phyloP scores from a whole-genome alignment of 2,329 filamentous ascomycete genomes.

The Xylaria sp. region DNA sequence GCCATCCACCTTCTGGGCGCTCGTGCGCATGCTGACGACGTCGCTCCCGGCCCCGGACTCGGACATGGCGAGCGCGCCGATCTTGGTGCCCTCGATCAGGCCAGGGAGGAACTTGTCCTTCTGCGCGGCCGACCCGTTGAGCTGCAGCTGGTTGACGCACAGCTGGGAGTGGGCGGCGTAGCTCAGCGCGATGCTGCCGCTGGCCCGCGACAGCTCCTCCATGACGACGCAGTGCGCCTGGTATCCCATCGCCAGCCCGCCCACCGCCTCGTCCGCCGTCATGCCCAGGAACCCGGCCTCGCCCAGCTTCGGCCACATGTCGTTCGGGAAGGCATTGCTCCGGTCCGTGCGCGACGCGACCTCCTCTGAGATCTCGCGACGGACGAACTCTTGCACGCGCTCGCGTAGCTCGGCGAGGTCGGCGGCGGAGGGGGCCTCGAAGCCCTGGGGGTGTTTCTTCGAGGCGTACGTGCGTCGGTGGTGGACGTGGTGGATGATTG shows the following conservation, averaged over 20 bases:
- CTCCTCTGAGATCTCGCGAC: slow-evolving; percentile 85
- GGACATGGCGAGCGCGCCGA: slow-evolving; percentile 94
- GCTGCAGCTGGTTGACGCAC: slow-evolving; percentile 93
- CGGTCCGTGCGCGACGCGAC: slow-evolving; percentile 85
- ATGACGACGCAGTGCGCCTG: slow-evolving; percentile 96
- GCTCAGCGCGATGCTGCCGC: slow-evolving; percentile 83
- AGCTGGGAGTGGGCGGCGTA: slow-evolving; percentile 97
- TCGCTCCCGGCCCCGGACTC: slow-evolving; percentile 92
- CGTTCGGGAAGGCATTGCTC: slow-evolving; percentile 85
- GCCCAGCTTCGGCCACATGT: slow-evolving; percentile 94
- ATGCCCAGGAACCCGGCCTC: slow-evolving; percentile 92
- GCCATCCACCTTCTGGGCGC: slow-evolving; percentile 81
- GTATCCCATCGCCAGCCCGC: slow-evolving; percentile 91
- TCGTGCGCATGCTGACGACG: slow-evolving; percentile 94
- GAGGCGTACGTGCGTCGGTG: slow-evolving; percentile 63
- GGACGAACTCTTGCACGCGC: slow-evolving; percentile 87
- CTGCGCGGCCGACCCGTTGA: slow-evolving; percentile 84
- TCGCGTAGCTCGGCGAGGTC: slow-evolving; percentile 85
- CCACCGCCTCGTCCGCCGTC: slow-evolving; percentile 91
- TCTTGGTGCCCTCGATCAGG: slow-evolving; percentile 79
- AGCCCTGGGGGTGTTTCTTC: slow-evolving; percentile 69
- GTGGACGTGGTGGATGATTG: slow-evolving; percentile 41
- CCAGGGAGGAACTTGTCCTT: slow-evolving; percentile 83
- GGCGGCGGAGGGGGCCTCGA: slow-evolving; percentile 73
- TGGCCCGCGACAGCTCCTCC: slow-evolving; percentile 92